Percentiles rank a stretch among this genome's conserved stretches.
Conservation (phyloP, 768 basidiomycete genomes). For the Amanita inopinata region DNA sequence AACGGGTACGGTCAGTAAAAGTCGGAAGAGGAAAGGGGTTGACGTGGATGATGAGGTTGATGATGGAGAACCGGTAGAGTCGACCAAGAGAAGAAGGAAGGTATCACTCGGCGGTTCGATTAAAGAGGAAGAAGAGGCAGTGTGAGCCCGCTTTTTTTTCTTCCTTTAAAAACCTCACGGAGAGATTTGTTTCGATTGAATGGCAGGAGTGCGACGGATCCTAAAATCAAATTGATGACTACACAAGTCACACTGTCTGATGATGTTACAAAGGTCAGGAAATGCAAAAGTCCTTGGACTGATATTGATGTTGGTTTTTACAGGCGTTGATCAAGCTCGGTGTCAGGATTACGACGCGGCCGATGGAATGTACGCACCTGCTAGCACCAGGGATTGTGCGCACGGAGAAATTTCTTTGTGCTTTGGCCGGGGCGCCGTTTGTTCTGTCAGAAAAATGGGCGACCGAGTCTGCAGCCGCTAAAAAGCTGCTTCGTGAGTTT, state of each 20-base stretch:
- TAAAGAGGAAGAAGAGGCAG: constrained; percentile 7
- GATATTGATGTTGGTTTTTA: not conserved
- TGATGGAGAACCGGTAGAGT: constrained; percentile 6
- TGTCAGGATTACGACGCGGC: constrained; percentile 48
- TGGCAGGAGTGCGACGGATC: not conserved
- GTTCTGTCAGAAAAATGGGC: constrained; percentile 68
- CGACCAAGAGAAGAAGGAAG: constrained; percentile 14
- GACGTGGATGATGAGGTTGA: not conserved
- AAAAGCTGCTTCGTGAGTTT: constrained; percentile 53
- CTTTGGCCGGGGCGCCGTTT: constrained; percentile 51
- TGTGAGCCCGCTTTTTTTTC: not conserved
- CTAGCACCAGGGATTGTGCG: constrained; percentile 59
- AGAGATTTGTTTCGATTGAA: too few species aligned
- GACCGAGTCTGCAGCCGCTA: constrained; percentile 41
- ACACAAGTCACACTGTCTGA: constrained; percentile 56
- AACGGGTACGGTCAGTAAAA: not conserved
- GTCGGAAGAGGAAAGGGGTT: constrained; percentile 11
- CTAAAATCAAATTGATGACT: constrained; percentile 47
- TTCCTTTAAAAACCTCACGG: too few species aligned
- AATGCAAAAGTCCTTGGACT: not conserved
- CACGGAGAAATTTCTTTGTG: constrained; percentile 84
- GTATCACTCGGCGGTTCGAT: not conserved
- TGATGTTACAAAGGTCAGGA: constrained; percentile 50
- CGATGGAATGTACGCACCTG: constrained; percentile 72
- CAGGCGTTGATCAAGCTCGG: constrained; percentile 61